Evolutionary conservation across 2,329 filamentous ascomycete species (phyloP).

Genomic region (Trichoderma oligosporum): DNA sequence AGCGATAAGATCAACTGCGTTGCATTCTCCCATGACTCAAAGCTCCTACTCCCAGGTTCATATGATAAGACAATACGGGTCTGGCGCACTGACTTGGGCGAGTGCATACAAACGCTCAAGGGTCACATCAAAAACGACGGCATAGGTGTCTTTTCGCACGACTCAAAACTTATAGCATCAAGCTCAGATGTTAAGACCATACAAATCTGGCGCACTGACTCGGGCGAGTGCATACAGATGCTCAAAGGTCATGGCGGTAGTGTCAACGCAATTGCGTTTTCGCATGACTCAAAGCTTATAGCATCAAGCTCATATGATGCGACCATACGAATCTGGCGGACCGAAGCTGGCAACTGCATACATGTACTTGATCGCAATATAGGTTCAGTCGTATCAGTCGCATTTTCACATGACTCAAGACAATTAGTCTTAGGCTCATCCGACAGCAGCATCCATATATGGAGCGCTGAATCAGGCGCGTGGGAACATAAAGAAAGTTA

Average conservation of each 20-base stretch:
- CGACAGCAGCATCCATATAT: too few species aligned
- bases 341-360: background rate
- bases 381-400: background rate
- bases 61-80: background rate
- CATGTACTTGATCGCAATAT: background rate
- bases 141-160: background rate
- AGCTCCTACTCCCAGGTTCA: background rate
- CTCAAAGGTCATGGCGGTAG: too few species aligned
- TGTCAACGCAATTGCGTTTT: background rate
- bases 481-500: too few species aligned
- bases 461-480: too few species aligned
- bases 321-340: background rate
- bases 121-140: background rate
- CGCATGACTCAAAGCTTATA: background rate
- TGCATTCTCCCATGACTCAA: background rate
- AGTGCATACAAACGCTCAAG: background rate
- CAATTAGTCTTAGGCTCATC: too few species aligned
- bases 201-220: background rate
- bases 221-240: background rate
- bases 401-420: background rate
- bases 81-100: background rate
- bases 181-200: background rate
- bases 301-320: background rate
- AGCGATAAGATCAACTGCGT: rapidly evolving
- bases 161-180: background rate